Evolutionary conservation across 768 basidiomycete genomes (phyloP).

Genomic region (Suillus spraguei): DNA sequence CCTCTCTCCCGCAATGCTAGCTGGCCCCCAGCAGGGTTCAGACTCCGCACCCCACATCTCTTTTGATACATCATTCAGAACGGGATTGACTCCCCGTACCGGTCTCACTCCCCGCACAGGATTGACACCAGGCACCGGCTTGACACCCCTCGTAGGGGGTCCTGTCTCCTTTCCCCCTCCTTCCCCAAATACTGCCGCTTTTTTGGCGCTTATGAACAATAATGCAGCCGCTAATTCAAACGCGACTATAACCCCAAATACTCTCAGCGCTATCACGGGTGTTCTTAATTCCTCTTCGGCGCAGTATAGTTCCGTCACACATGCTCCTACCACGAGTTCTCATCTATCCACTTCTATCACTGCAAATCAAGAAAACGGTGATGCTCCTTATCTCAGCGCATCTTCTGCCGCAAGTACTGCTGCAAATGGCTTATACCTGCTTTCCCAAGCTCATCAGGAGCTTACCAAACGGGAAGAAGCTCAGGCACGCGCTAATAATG

Average conservation of each 20-base stretch:
- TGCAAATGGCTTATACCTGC: slow-evolving; percentile 91
- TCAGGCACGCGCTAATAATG: slow-evolving; percentile 58
- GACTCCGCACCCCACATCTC: slow-evolving; percentile 38
- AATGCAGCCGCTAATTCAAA: slow-evolving; percentile 35
- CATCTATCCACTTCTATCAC: slow-evolving; percentile 39
- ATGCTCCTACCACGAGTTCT: slow-evolving; percentile 36
- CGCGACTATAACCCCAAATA: slow-evolving; percentile 63
- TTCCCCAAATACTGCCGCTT: slow-evolving; percentile 88
- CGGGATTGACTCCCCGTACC: slow-evolving; percentile 84
- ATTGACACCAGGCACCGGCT: slow-evolving; percentile 72
- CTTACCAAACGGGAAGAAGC: slow-evolving; percentile 93
- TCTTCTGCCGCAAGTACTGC: slow-evolving; percentile 68
- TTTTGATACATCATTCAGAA: slow-evolving; percentile 79
- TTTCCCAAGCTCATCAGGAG: slow-evolving; percentile 95
- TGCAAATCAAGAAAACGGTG: slow-evolving; percentile 33
- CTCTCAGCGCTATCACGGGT: slow-evolving; percentile 65
- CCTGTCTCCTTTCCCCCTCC: slow-evolving; percentile 79
- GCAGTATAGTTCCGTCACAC: slow-evolving; percentile 31
- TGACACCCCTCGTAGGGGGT: slow-evolving; percentile 80
- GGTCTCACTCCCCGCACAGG: slow-evolving; percentile 88
- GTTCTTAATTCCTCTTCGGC: slow-evolving; percentile 52
- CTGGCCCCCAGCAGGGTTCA: slow-evolving; percentile 69
- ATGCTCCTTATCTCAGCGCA: slow-evolving; percentile 42
- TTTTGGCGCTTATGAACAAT: slow-evolving; percentile 89
- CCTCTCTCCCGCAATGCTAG: slow-evolving; percentile 94